These are phyloP conservation scores for Peronospora belbahrii DNA, from an alignment of 352 stramenopile species.

Conservation along the genomic window DNA sequence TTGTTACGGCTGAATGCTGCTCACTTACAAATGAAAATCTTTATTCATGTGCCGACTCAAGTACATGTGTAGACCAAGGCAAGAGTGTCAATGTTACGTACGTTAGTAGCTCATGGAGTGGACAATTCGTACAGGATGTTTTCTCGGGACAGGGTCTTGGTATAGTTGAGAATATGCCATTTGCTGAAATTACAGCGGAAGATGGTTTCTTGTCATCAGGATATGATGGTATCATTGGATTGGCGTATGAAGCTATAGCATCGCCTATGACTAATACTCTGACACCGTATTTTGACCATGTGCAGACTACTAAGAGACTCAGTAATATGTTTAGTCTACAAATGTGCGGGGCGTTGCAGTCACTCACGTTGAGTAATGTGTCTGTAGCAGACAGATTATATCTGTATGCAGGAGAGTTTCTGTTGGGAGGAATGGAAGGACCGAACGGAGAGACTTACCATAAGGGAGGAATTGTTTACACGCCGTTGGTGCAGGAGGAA, in stretches of 20 bases:
- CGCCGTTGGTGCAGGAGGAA: slow-evolving; percentile 61
- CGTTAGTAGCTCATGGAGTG: slow-evolving; percentile 66
- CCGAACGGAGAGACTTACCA: slow-evolving; percentile 46
- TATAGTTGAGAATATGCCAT: slow-evolving; percentile 38
- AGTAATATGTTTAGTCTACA: slow-evolving; percentile 63
- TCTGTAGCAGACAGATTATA: slow-evolving; percentile 26
- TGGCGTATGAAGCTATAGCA: slow-evolving; percentile 56
- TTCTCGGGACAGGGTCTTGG: slow-evolving; percentile 53
- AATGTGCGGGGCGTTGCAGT: slow-evolving; percentile 72
- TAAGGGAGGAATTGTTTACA: slow-evolving; percentile 56
- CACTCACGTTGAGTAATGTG: slow-evolving; percentile 34
- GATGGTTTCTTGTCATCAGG: slow-evolving; percentile 63
- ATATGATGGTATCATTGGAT: slow-evolving; percentile 69
- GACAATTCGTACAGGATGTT: slow-evolving; percentile 54
- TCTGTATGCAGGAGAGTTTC: slow-evolving; percentile 49
- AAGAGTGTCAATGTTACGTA: slow-evolving; percentile 59
- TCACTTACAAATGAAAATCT: slow-evolving; percentile 46
- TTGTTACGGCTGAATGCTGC: slow-evolving; percentile 74
- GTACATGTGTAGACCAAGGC: slow-evolving; percentile 39
- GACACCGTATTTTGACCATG: slow-evolving; percentile 56
- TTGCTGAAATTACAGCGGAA: slow-evolving; percentile 49
- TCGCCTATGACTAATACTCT: slow-evolving; percentile 38
- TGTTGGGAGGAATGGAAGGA: slow-evolving; percentile 51
- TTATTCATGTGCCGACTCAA: slow-evolving; percentile 60
- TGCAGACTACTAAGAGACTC: slow-evolving; percentile 27